Conservation (phyloP, 2,329 filamentous ascomycete species). For the Fusarium sp. region DNA sequence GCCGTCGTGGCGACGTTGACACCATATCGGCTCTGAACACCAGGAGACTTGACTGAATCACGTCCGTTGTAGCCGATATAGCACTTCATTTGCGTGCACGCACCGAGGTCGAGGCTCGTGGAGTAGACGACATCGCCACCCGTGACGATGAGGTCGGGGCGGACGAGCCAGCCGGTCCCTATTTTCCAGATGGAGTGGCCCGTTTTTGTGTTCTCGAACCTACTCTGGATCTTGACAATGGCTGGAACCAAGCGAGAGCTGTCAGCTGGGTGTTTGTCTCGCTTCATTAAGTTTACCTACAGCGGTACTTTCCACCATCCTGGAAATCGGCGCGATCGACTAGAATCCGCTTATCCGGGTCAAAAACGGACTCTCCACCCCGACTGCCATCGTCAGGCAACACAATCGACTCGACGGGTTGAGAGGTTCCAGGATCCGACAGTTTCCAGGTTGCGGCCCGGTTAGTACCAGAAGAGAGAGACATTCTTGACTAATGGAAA, state of each 20-base stretch:
- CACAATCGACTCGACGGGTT: conserved; percentile 13
- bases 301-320: conserved; percentile 32
- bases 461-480: background rate
- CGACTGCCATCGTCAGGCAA: conserved; percentile 20
- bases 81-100: conserved; percentile 45
- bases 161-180: conserved; percentile 40
- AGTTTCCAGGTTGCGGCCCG: conserved; percentile 34
- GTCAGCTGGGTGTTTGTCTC: background rate
- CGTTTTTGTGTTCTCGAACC: conserved; percentile 7
- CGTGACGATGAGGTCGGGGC: conserved; percentile 34
- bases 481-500: background rate
- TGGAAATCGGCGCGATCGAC: conserved; percentile 18
- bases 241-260: background rate
- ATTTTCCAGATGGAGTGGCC: conserved; percentile 31
- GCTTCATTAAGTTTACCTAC: background rate
- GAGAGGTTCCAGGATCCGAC: background rate
- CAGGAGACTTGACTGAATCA: background rate
- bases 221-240: conserved; percentile 33
- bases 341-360: conserved; percentile 12
- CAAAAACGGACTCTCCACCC: conserved; percentile 18
- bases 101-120: conserved; percentile 30
- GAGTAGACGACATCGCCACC: conserved; percentile 42
- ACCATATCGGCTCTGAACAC: background rate
- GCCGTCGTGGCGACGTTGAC: conserved; percentile 29
- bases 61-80: conserved; percentile 51